Conservation (phyloP, 495 filamentous ascomycete species). For the Talaromyces borbonicus region DNA sequence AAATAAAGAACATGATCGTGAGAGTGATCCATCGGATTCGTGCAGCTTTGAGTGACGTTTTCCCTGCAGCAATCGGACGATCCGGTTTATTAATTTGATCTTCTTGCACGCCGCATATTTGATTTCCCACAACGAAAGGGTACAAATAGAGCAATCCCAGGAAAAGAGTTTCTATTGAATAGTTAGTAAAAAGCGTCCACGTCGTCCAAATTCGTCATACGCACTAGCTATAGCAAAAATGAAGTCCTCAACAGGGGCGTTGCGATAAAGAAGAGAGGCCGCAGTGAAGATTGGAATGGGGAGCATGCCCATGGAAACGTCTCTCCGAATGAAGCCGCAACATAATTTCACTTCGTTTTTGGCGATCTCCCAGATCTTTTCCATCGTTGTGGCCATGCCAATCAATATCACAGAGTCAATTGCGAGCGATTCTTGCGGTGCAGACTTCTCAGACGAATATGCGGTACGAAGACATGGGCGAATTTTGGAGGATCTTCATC, state of each 20-base stretch:
- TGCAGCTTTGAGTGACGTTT: background rate
- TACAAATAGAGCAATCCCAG: conserved; percentile 4
- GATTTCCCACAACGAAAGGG: conserved; percentile 4
- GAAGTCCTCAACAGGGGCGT: conserved; percentile 1
- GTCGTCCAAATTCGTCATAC: background rate
- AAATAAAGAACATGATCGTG: conserved; percentile 1
- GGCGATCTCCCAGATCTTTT: background rate
- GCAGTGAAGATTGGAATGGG: conserved; percentile 4
- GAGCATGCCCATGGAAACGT: conserved; percentile 5
- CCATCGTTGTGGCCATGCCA: conserved; percentile 1
- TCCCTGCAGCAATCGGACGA: conserved; percentile 5
- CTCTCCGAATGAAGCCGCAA: conserved; percentile 6
- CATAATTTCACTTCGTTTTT: conserved; percentile 4
- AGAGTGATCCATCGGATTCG: conserved; percentile 4
- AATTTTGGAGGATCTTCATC: no score
- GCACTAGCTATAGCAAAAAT: background rate
- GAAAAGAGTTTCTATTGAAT: background rate
- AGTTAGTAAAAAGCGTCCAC: background rate
- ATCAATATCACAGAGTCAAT: no score
- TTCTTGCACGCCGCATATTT: conserved; percentile 4
- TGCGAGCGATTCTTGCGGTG: no score
- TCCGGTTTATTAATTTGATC: conserved; percentile 7
- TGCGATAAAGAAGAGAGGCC: conserved; percentile 4
- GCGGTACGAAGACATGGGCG: no score
- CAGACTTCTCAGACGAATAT: no score